phyloP scores from a whole-genome alignment of 495 filamentous ascomycete species.

The Durotheca rogersii region DNA sequence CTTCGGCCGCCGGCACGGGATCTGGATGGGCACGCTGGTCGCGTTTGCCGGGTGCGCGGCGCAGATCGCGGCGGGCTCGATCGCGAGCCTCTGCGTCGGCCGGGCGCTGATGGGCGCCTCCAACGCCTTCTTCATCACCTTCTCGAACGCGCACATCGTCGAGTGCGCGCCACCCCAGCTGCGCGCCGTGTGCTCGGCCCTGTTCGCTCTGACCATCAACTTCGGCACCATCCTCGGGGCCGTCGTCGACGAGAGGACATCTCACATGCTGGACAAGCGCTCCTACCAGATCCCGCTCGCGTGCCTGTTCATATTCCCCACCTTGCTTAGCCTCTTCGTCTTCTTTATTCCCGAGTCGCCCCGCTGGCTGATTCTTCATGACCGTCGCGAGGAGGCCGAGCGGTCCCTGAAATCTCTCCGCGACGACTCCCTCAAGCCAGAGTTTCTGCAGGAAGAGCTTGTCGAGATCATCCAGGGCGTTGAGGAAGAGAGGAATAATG shows the following conservation, averaged over 20 bases:
- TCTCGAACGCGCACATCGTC: conserved; percentile 49
- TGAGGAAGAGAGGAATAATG: conserved; percentile 31
- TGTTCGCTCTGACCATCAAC: conserved; percentile 46
- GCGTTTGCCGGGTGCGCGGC: conserved; percentile 39
- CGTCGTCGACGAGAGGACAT: conserved; percentile 52
- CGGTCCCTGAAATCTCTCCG: conserved; percentile 25
- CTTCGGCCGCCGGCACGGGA: conserved; percentile 41
- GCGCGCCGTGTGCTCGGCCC: conserved; percentile 43
- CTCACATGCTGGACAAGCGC: conserved; percentile 37
- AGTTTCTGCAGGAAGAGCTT: conserved; percentile 36
- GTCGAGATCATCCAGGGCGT: conserved; percentile 32
- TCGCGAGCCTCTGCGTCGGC: conserved; percentile 44
- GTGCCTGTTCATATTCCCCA: conserved; percentile 49
- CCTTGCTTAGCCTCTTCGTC: conserved; percentile 41
- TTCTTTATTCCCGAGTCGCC: conserved; percentile 55
- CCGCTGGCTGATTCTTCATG: conserved; percentile 40
- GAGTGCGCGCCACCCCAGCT: conserved; percentile 41
- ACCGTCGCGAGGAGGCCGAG: conserved; percentile 22
- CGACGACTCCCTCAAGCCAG: conserved; percentile 21
- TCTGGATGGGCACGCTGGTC: conserved; percentile 43
- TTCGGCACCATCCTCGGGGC: conserved; percentile 51
- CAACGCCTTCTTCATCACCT: conserved; percentile 51
- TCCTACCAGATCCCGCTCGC: conserved; percentile 53
- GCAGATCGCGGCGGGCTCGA: conserved; percentile 43
- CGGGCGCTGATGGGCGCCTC: conserved; percentile 47